Conservation (phyloP, 208 protist genomes). For the Leishmania martiniquensis region DNA sequence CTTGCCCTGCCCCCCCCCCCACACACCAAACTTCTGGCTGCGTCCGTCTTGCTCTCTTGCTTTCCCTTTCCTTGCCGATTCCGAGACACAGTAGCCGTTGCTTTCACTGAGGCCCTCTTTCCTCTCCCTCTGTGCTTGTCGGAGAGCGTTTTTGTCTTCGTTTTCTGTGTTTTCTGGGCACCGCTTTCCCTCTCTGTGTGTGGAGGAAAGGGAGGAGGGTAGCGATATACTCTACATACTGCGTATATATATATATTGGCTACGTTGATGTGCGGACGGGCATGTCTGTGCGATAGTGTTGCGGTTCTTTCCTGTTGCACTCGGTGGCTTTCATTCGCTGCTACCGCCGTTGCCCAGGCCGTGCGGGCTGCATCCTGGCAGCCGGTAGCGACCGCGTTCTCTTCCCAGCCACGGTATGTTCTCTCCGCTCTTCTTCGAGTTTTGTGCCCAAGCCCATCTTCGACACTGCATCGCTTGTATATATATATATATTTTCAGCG, state of each 20-base stretch:
- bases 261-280: background rate
- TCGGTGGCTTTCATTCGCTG: background rate
- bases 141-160: no score
- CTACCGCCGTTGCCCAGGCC: background rate
- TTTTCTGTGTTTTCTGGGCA: background rate
- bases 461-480: background rate
- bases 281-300: background rate
- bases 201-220: no score
- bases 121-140: background rate
- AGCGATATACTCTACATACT: background rate
- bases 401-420: background rate
- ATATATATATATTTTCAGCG: background rate
- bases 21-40: no score
- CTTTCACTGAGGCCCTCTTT: no score
- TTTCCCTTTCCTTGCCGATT: no score
- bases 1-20: no score
- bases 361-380: background rate
- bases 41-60: no score
- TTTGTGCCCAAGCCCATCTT: background rate
- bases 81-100: no score
- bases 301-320: no score
- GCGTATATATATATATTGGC: background rate
- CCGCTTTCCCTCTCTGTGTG: background rate
- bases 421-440: background rate
- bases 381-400: no score